Evolutionary conservation across 148 eudicot species (phyloP).

Genomic region (Spergularia bocconei): DNA sequence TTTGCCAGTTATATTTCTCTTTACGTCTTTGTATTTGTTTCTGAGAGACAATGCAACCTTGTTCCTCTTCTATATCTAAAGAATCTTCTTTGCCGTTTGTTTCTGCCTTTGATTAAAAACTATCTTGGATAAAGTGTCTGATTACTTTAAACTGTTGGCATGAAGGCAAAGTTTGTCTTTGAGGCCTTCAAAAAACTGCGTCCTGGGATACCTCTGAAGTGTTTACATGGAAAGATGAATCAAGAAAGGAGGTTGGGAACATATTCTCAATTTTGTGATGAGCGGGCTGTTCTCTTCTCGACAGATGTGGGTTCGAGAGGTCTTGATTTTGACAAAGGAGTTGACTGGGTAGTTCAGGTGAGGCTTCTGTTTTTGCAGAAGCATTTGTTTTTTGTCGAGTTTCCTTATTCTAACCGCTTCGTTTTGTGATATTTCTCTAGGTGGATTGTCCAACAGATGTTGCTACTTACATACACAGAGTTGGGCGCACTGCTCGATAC

Average conservation of each 20-base stretch:
- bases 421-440: slow-evolving; percentile 31
- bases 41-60: background rate
- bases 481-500: slow-evolving; percentile 96
- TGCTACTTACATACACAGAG: slow-evolving; percentile 86
- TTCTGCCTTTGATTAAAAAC: background rate
- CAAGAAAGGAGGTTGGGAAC: slow-evolving; percentile 75
- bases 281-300: slow-evolving; percentile 62
- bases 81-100: too few species aligned
- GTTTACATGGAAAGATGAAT: slow-evolving; percentile 94
- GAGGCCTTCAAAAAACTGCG: slow-evolving; percentile 87
- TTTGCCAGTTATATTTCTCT: background rate
- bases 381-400: background rate
- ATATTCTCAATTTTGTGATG: slow-evolving; percentile 70
- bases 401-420: slow-evolving; percentile 11
- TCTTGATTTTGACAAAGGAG: slow-evolving; percentile 83
- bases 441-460: slow-evolving; percentile 93
- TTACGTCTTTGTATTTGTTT: background rate
- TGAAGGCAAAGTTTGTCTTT: slow-evolving; percentile 75
- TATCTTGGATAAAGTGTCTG: background rate
- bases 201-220: slow-evolving; percentile 87
- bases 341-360: slow-evolving; percentile 99
- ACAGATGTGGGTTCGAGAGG: slow-evolving; percentile 96
- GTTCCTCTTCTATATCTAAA: background rate
- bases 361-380: slow-evolving; percentile 12
- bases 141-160: slow-evolving; percentile 3